Conservation (phyloP, 495 filamentous ascomycete genomes). For the Penicillium egyptiacum region DNA sequence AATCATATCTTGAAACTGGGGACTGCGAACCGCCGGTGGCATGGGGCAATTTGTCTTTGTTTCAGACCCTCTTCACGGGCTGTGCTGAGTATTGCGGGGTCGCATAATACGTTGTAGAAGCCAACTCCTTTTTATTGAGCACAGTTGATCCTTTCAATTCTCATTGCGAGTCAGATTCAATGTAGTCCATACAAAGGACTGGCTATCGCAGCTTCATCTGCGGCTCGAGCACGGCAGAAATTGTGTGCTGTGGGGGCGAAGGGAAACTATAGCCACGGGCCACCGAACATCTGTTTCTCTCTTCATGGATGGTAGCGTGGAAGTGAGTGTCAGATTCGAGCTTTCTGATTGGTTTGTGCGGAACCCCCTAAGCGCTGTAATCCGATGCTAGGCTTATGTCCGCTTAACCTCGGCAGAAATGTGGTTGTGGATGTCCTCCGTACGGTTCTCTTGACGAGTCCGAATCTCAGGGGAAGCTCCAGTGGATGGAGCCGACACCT, state of each 20-base stretch:
- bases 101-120: not conserved
- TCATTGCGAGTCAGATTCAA: not conserved
- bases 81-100: slow-evolving; percentile 2
- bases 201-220: not conserved
- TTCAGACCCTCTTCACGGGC: not conserved
- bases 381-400: not conserved
- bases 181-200: not conserved
- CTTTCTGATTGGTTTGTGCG: slow-evolving; percentile 12
- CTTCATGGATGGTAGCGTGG: not conserved
- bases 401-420: not conserved
- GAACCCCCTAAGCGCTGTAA: slow-evolving; percentile 5
- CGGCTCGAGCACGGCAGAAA: slow-evolving; percentile 4
- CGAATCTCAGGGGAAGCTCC: not conserved
- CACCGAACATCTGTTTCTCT: slow-evolving; percentile 8
- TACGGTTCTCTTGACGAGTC: not conserved
- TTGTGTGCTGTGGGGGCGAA: not conserved
- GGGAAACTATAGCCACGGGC: not conserved
- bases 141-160: not conserved
- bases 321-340: not conserved
- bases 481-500: not conserved
- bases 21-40: slow-evolving; percentile 8
- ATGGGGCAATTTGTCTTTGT: slow-evolving; percentile 10
- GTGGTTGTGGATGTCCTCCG: not conserved
- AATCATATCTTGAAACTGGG: slow-evolving; percentile 23
- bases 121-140: not conserved